A percentile compares a stretch with the other conserved stretches of the same genome.
These are phyloP conservation scores for Phytopythium montanum DNA, from an alignment of 352 stramenopile genomes.

Conservation along the genomic window DNA sequence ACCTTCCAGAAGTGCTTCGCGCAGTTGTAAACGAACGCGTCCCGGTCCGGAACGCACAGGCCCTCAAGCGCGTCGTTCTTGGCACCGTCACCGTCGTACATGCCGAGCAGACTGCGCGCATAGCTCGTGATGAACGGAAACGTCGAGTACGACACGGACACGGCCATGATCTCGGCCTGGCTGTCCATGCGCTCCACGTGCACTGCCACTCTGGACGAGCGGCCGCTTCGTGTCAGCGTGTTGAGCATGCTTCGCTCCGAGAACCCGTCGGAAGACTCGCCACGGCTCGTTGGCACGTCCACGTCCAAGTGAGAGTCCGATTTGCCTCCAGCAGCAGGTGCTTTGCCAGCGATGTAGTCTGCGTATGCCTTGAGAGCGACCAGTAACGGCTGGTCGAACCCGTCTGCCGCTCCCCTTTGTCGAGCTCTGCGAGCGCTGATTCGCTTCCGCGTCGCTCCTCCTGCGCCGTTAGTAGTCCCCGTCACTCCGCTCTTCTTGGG, in stretches of 20 bases:
- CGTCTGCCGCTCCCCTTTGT: conserved; percentile 25
- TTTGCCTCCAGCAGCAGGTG: conserved; percentile 14
- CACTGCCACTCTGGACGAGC: conserved; percentile 44
- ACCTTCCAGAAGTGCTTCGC: conserved; percentile 74
- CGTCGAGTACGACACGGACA: conserved; percentile 78
- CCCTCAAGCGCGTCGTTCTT: conserved; percentile 58
- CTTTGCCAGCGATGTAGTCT: conserved; percentile 57
- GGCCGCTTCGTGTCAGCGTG: conserved; percentile 61
- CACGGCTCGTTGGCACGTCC: conserved; percentile 18
- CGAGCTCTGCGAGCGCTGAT: conserved; percentile 16
- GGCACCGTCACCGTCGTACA: conserved; percentile 64
- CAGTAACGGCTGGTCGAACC: conserved; percentile 64
- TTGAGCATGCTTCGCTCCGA: conserved; percentile 59
- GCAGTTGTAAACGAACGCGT: conserved; percentile 64
- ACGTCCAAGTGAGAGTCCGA: conserved; percentile 19
- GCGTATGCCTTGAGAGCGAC: conserved; percentile 60
- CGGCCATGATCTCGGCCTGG: conserved; percentile 63
- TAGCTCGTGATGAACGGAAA: conserved; percentile 87
- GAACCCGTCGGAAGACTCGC: conserved; percentile 9
- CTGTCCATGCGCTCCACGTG: conserved; percentile 71
- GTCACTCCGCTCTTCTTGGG: conserved; percentile 37
- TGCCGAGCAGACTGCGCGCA: conserved; percentile 60
- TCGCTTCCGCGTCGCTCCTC: neutral
- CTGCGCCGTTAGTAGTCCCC: conserved; percentile 12
- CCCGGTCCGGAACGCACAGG: conserved; percentile 45